Conservation (phyloP, 371 early-diverging fungal genomes). For the Mucor racemosus region DNA sequence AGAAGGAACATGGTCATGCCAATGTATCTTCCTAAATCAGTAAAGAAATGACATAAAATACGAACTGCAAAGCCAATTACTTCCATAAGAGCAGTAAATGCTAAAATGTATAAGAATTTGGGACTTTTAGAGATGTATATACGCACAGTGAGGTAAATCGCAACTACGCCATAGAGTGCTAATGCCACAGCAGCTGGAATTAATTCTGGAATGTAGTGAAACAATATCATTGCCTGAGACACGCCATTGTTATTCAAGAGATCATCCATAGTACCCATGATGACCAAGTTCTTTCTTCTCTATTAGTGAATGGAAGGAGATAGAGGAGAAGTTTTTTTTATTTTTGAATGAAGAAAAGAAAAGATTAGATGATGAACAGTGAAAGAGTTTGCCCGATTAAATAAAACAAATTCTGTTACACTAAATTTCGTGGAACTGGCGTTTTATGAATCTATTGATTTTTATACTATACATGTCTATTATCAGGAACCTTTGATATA, state of each 20-base stretch:
- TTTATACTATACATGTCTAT: neutral
- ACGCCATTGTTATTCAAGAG: neutral
- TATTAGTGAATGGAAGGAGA: too few relatives aligned
- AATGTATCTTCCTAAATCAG: slow-evolving; percentile 34
- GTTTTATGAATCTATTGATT: neutral
- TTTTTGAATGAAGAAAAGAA: neutral
- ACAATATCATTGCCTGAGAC: neutral
- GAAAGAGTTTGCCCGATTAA: neutral
- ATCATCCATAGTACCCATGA: neutral
- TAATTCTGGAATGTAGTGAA: slow-evolving; percentile 18
- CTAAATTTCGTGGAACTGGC: neutral
- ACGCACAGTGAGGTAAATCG: slow-evolving; percentile 11
- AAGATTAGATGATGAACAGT: neutral
- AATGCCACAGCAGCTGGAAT: slow-evolving; percentile 16
- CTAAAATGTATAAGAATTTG: slow-evolving; percentile 33
- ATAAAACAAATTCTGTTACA: neutral
- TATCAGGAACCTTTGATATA: neutral
- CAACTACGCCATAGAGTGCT: slow-evolving; percentile 8
- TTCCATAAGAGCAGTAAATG: slow-evolving; percentile 40
- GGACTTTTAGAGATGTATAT: slow-evolving; percentile 16
- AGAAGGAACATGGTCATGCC: slow-evolving; percentile 39
- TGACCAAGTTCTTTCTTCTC: neutral
- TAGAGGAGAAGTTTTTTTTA: too few relatives aligned
- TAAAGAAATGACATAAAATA: slow-evolving; percentile 22
- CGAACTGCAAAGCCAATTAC: slow-evolving; percentile 40